A percentile compares a stretch with the other conserved stretches of the same genome.
phyloP scores from a whole-genome alignment of 495 filamentous ascomycete species.

The Chaetomium tenue region DNA sequence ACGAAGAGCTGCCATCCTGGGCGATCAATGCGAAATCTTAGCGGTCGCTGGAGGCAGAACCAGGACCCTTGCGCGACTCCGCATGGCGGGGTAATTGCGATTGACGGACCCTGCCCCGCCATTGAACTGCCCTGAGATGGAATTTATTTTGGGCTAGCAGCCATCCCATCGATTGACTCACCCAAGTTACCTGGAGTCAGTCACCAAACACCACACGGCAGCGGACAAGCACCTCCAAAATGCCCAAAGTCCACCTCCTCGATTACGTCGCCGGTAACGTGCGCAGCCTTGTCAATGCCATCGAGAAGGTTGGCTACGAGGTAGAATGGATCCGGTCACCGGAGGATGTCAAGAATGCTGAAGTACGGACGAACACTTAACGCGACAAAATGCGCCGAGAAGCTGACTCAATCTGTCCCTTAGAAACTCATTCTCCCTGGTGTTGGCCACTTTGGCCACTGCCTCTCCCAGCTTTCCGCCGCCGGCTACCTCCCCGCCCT shows the following conservation, averaged over 20 bases:
- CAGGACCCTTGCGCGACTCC: not conserved
- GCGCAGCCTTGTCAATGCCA: constrained; percentile 91
- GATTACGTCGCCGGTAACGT: constrained; percentile 82
- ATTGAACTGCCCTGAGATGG: constrained; percentile 13
- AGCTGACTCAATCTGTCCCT: not conserved
- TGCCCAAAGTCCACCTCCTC: constrained; percentile 90
- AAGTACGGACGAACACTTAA: constrained; percentile 53
- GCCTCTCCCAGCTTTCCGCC: constrained; percentile 72
- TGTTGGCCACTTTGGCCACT: constrained; percentile 97
- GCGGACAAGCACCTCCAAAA: constrained; percentile 37
- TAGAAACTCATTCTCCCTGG: constrained; percentile 91
- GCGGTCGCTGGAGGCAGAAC: constrained; percentile 33
- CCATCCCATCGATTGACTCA: constrained; percentile 26
- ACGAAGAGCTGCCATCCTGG: not conserved
- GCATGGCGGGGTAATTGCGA: constrained; percentile 19
- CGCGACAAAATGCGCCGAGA: not conserved
- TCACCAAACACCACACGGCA: not conserved
- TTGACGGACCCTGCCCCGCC: constrained; percentile 25
- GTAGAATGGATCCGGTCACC: constrained; percentile 91
- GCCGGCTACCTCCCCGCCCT: constrained; percentile 82
- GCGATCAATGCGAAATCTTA: constrained; percentile 23
- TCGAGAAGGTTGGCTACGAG: constrained; percentile 87
- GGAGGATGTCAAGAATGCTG: constrained; percentile 76
- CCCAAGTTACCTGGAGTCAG: not conserved
- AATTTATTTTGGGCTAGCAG: constrained; percentile 10